A percentile compares a stretch with the other conserved stretches of the same genome.
These are phyloP conservation scores for Kockiozyma suomiensis DNA, from an alignment of 805 yeast species.

Conservation along the genomic window DNA sequence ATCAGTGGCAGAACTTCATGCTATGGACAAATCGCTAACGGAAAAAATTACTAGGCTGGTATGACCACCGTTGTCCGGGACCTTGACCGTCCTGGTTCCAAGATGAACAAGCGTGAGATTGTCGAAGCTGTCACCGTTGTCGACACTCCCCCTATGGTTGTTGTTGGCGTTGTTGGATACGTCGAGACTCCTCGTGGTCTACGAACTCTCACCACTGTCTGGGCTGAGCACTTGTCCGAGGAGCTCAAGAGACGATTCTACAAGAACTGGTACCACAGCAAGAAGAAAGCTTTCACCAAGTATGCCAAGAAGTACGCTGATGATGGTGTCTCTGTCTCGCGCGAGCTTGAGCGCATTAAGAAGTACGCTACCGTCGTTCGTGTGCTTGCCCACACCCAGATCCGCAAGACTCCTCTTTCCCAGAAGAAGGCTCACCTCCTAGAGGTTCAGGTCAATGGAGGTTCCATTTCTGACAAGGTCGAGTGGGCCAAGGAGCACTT, in stretches of 20 bases:
- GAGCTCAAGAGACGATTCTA: slow-evolving; percentile 99
- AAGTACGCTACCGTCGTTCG: slow-evolving; percentile 98
- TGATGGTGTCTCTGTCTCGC: slow-evolving; percentile 76
- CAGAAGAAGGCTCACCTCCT: slow-evolving; percentile 99
- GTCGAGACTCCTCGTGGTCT: slow-evolving; percentile 99
- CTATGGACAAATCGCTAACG: not conserved
- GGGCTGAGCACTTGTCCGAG: slow-evolving; percentile 99
- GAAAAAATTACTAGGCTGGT: slow-evolving; percentile 68
- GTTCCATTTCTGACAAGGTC: slow-evolving; percentile 95
- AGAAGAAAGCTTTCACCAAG: slow-evolving; percentile 99
- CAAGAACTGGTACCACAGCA: slow-evolving; percentile 99
- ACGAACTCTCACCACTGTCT: slow-evolving; percentile 98
- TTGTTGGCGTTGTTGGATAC: slow-evolving; percentile 99
- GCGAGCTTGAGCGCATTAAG: slow-evolving; percentile 97
- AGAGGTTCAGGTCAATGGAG: slow-evolving; percentile 99
- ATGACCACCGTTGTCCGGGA: slow-evolving; percentile 99
- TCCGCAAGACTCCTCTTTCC: slow-evolving; percentile 97
- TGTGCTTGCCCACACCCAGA: slow-evolving; percentile 99
- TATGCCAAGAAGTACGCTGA: slow-evolving; percentile 96
- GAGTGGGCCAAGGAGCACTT: slow-evolving; percentile 98
- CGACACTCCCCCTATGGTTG: slow-evolving; percentile 98
- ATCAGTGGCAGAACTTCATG: not conserved
- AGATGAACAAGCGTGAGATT: slow-evolving; percentile 99
- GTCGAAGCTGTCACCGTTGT: slow-evolving; percentile 99
- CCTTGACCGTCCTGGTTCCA: slow-evolving; percentile 99